Conservation (phyloP, 768 basidiomycete species). For the Suillus cothurnatus region DNA sequence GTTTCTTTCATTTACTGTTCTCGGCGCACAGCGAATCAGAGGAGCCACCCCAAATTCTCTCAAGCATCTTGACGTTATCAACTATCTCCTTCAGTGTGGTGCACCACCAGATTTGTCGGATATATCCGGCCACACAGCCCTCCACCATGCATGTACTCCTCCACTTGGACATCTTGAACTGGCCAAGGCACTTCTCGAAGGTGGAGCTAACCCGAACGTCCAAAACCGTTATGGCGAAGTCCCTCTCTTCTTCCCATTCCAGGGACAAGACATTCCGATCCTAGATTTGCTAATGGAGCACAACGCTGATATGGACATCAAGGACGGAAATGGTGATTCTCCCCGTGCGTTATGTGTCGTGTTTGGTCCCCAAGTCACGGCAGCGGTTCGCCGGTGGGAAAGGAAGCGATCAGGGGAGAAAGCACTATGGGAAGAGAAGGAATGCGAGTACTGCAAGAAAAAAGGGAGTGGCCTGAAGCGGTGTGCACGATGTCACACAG, state of each 20-base stretch:
- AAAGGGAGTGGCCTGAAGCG: conserved; percentile 37
- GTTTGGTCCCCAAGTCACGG: conserved; percentile 47
- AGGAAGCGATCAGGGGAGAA: conserved; percentile 46
- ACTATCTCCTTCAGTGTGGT: conserved; percentile 44
- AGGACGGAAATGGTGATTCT: conserved; percentile 41
- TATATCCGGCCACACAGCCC: conserved; percentile 50
- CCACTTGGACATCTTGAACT: conserved; percentile 31
- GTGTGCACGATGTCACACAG: conserved; percentile 47
- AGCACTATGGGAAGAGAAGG: conserved; percentile 42
- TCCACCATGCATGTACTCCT: conserved; percentile 46
- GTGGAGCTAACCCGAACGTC: conserved; percentile 51
- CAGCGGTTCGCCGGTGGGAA: conserved; percentile 47
- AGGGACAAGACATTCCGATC: conserved; percentile 32
- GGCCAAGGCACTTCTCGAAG: conserved; percentile 41
- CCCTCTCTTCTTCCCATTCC: conserved; percentile 38
- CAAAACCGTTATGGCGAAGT: conserved; percentile 53
- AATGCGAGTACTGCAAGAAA: conserved; percentile 43
- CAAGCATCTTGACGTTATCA: conserved; percentile 39
- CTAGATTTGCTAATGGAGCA: conserved; percentile 53
- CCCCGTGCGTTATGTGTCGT: conserved; percentile 33
- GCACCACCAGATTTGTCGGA: conserved; percentile 44
- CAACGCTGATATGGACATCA: conserved; percentile 45
- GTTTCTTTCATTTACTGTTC: conserved; percentile 42
- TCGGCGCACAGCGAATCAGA: conserved; percentile 42
- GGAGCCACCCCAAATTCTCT: conserved; percentile 17